Percentiles rank a stretch among this genome's conserved stretches.
Evolutionary conservation across 2,329 filamentous ascomycete genomes (phyloP).

Genomic region (Diaporthe humulicola): DNA sequence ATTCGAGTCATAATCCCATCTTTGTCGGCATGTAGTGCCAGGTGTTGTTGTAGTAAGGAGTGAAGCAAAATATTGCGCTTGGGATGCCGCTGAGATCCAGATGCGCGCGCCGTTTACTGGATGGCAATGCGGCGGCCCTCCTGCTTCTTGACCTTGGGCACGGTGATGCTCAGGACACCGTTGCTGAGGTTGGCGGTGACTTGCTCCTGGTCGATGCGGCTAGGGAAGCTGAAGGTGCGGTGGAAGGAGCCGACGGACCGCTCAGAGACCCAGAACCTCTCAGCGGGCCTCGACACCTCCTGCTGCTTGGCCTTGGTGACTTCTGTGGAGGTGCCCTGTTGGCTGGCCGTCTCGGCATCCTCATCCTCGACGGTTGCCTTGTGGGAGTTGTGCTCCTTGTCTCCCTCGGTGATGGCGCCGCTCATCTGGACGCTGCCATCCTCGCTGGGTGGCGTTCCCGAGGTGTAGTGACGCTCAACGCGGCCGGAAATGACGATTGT

Average conservation of each 20-base stretch:
- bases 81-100: background rate
- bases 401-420: conserved; percentile 57
- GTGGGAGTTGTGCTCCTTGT: conserved; percentile 53
- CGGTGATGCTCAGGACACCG: conserved; percentile 72
- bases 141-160: conserved; percentile 76
- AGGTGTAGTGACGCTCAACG: conserved; percentile 73
- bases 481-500: conserved; percentile 79
- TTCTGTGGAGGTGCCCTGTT: conserved; percentile 47
- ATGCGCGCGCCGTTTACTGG: conserved; percentile 52
- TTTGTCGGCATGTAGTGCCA: background rate
- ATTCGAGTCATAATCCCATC: background rate
- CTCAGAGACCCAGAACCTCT: conserved; percentile 78
- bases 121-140: conserved; percentile 69
- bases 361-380: conserved; percentile 78
- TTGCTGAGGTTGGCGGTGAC: conserved; percentile 75
- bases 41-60: background rate
- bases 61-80: background rate
- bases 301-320: conserved; percentile 43
- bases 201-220: conserved; percentile 70
- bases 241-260: conserved; percentile 76
- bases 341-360: conserved; percentile 51
- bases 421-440: conserved; percentile 54
- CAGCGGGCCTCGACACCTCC: conserved; percentile 42
- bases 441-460: conserved; percentile 66
- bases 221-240: conserved; percentile 77